phyloP scores from a whole-genome alignment of 805 yeast genomes.

The Myxozyma kluyveri region DNA sequence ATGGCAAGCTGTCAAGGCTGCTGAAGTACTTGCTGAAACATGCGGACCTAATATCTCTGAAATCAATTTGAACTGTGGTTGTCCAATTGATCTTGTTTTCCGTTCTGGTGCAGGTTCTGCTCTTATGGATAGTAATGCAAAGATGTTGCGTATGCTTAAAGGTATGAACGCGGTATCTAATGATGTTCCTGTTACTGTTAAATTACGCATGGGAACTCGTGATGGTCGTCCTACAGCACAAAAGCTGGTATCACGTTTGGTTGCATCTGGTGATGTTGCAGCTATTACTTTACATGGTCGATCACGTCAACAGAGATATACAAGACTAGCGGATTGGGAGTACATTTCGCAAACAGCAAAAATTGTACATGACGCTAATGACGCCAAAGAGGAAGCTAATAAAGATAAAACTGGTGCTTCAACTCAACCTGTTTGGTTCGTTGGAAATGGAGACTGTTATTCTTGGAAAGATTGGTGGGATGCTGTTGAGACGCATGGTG shows the following conservation, averaged over 20 bases:
- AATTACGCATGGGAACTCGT: conserved; percentile 85
- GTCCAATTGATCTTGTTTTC: conserved; percentile 94
- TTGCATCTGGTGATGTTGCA: conserved; percentile 77
- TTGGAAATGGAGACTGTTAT: conserved; percentile 94
- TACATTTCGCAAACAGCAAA: conserved; percentile 74
- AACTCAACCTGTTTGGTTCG: conserved; percentile 71
- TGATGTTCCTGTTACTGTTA: conserved; percentile 88
- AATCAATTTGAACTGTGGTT: conserved; percentile 89
- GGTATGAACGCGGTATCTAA: conserved; percentile 88
- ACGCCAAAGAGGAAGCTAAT: conserved; percentile 52
- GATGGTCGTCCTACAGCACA: conserved; percentile 89
- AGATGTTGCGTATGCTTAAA: conserved; percentile 70
- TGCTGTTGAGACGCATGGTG: conserved; percentile 60
- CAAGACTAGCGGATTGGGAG: conserved; percentile 89
- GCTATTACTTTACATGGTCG: conserved; percentile 95
- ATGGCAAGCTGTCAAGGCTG: conserved; percentile 90
- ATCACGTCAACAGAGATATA: conserved; percentile 92
- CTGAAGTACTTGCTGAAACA: conserved; percentile 62
- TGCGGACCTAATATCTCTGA: conserved; percentile 55
- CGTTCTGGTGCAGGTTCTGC: conserved; percentile 96
- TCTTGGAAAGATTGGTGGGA: conserved; percentile 85
- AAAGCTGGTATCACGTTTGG: conserved; percentile 63
- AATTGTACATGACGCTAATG: conserved; percentile 32
- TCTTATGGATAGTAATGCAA: conserved; percentile 81
- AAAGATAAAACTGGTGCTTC: conserved; percentile 37